A percentile compares a stretch with the other conserved stretches of the same genome.
Evolutionary conservation across 768 basidiomycete genomes (phyloP).

Genomic region (Crepidotus variabilis): DNA sequence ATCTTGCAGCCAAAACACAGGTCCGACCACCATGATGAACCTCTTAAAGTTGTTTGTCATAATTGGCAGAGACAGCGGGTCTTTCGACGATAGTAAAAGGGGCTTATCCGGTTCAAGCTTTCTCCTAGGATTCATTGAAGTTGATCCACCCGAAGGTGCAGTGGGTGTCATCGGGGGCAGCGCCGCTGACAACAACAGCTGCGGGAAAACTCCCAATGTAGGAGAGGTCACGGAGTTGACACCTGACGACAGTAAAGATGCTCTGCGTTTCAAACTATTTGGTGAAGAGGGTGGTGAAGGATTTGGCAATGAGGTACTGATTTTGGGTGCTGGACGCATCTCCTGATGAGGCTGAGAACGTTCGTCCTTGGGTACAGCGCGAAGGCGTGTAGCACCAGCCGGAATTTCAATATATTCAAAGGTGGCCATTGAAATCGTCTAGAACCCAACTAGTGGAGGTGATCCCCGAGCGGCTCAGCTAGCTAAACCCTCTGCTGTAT

Average conservation of each 20-base stretch:
- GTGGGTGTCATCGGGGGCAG: conserved; percentile 3
- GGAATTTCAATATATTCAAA: conserved; percentile 48
- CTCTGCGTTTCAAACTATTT: conserved; percentile 15
- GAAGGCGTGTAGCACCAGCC: conserved; percentile 36
- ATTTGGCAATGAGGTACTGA: conserved; percentile 40
- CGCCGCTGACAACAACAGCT: conserved; percentile 31
- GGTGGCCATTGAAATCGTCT: conserved; percentile 31
- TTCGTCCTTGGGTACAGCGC: conserved; percentile 3
- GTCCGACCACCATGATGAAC: conserved; percentile 72
- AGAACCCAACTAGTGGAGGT: neutral
- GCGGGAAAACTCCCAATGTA: conserved; percentile 31
- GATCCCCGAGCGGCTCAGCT: too few species aligned
- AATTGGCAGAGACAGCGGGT: conserved; percentile 73
- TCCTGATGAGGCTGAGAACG: conserved; percentile 12
- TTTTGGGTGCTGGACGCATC: conserved; percentile 37
- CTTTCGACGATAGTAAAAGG: conserved; percentile 53
- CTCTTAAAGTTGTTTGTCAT: conserved; percentile 78
- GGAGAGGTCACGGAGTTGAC: conserved; percentile 24
- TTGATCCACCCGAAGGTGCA: conserved; percentile 2
- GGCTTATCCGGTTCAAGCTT: conserved; percentile 19
- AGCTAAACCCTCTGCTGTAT: too few species aligned
- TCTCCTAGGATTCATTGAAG: conserved; percentile 15
- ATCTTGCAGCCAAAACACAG: conserved; percentile 89
- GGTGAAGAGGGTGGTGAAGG: conserved; percentile 31
- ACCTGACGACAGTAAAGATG: conserved; percentile 16